Evolutionary conservation across 2,329 filamentous ascomycete genomes (phyloP).

Genomic region (Basipetospora chlamydospora): DNA sequence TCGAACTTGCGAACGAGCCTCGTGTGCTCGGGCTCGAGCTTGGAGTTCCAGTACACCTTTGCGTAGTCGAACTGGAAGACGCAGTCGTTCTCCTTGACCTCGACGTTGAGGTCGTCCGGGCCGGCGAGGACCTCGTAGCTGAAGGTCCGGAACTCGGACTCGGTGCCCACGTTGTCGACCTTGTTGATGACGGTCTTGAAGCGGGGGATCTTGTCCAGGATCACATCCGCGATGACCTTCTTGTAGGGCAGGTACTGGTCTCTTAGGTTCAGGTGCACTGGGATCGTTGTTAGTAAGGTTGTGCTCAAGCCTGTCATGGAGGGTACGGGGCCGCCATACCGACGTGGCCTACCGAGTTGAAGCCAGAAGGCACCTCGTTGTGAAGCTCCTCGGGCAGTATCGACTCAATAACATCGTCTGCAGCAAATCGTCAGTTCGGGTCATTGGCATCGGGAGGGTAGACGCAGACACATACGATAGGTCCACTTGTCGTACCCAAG

Average conservation of each 20-base stretch:
- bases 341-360: conserved; percentile 80
- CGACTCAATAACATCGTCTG: conserved; percentile 68
- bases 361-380: conserved; percentile 71
- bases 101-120: conserved; percentile 67
- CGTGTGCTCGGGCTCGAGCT: conserved; percentile 78
- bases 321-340: conserved; percentile 34
- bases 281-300: too few species aligned
- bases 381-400: conserved; percentile 69
- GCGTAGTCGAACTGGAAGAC: conserved; percentile 86
- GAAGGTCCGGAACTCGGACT: conserved; percentile 83
- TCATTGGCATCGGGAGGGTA: background rate
- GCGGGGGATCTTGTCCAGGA: conserved; percentile 75
- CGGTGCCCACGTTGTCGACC: conserved; percentile 69
- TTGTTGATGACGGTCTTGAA: conserved; percentile 94
- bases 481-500: conserved; percentile 80
- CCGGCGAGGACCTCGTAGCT: conserved; percentile 81
- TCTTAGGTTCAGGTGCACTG: conserved; percentile 81
- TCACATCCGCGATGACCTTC: conserved; percentile 65
- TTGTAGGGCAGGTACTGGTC: conserved; percentile 77
- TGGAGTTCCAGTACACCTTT: conserved; percentile 96
- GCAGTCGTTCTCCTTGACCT: conserved; percentile 69
- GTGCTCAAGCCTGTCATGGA: too few species aligned
- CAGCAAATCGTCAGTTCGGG: conserved; percentile 9
- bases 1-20: conserved; percentile 63
- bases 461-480: conserved; percentile 43